phyloP scores from a whole-genome alignment of 108 stramenopile species.

The Cyclostephanos tholiformis region DNA sequence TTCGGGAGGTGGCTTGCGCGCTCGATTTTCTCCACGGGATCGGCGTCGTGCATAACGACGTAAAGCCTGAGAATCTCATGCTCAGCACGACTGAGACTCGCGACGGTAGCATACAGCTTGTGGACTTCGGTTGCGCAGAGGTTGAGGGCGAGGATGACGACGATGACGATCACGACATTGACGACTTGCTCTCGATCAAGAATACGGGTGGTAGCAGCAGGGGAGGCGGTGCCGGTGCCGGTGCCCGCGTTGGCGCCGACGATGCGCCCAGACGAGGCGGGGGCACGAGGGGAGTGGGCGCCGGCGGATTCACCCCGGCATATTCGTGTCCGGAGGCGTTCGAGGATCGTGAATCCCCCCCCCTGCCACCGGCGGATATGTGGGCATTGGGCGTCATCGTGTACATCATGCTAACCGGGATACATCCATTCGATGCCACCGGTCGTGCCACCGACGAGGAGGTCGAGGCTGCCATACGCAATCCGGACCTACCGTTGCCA shows the following conservation, averaged over 20 bases:
- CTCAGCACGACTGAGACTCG: conserved; percentile 55
- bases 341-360: conserved; percentile 26
- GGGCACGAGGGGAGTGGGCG: conserved; percentile 21
- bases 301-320: conserved; percentile 64
- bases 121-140: conserved; percentile 87
- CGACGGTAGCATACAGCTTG: conserved; percentile 72
- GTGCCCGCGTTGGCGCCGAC: too few species aligned
- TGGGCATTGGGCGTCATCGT: conserved; percentile 89
- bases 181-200: conserved; percentile 4
- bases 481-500: conserved; percentile 46
- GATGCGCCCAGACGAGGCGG: too few species aligned
- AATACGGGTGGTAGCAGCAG: not conserved
- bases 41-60: conserved; percentile 81
- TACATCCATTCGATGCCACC: conserved; percentile 88
- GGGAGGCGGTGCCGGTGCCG: too few species aligned
- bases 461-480: conserved; percentile 61
- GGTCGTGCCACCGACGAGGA: conserved; percentile 77
- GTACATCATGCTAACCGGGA: conserved; percentile 91
- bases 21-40: conserved; percentile 81
- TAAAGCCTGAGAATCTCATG: conserved; percentile 89
- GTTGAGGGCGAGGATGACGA: conserved; percentile 52
- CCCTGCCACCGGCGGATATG: conserved; percentile 66
- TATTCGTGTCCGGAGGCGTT: conserved; percentile 81
- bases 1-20: conserved; percentile 73
- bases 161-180: conserved; percentile 45